Evolutionary conservation across 495 filamentous ascomycete species (phyloP).

Genomic region (Clohesyomyces aquaticus): DNA sequence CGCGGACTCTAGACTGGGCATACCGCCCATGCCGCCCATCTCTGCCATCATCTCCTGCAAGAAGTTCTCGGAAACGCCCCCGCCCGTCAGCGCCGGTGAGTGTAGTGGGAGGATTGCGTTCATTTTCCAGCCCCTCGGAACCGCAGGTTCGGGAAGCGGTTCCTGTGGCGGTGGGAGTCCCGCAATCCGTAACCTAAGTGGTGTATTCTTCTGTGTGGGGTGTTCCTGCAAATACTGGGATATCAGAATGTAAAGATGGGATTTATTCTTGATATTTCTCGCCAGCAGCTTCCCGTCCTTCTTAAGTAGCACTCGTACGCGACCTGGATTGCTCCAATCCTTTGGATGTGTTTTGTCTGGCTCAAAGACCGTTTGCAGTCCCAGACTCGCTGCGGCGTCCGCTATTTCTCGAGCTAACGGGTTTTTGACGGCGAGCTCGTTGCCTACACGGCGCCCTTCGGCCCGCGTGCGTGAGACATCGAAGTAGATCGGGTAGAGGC

Average conservation of each 20-base stretch:
- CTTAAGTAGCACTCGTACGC: conserved; percentile 79
- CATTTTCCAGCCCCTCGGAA: conserved; percentile 93
- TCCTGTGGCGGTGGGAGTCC: conserved; percentile 67
- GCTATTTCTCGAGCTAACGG: conserved; percentile 89
- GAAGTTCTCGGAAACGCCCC: conserved; percentile 93
- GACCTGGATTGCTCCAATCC: conserved; percentile 95
- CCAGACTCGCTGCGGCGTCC: conserved; percentile 74
- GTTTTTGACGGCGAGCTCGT: conserved; percentile 73
- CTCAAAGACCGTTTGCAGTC: conserved; percentile 79
- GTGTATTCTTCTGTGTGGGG: conserved; percentile 71
- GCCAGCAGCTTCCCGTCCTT: conserved; percentile 56
- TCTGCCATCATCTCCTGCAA: conserved; percentile 97
- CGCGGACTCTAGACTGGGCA: conserved; percentile 48
- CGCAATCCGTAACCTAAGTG: conserved; percentile 67
- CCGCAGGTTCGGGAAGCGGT: conserved; percentile 68
- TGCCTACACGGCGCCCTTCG: conserved; percentile 76
- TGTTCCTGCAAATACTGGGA: conserved; percentile 72
- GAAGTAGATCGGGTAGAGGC: conserved; percentile 95
- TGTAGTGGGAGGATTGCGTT: conserved; percentile 80
- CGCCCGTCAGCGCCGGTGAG: conserved; percentile 84
- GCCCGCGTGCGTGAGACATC: conserved; percentile 73
- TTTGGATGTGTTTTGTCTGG: conserved; percentile 90
- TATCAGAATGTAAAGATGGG: conserved; percentile 81
- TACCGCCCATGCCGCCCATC: conserved; percentile 68
- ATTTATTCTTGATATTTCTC: conserved; percentile 77